phyloP scores from a whole-genome alignment of 2,329 filamentous ascomycete species.

The Coniochaeta ligniaria region DNA sequence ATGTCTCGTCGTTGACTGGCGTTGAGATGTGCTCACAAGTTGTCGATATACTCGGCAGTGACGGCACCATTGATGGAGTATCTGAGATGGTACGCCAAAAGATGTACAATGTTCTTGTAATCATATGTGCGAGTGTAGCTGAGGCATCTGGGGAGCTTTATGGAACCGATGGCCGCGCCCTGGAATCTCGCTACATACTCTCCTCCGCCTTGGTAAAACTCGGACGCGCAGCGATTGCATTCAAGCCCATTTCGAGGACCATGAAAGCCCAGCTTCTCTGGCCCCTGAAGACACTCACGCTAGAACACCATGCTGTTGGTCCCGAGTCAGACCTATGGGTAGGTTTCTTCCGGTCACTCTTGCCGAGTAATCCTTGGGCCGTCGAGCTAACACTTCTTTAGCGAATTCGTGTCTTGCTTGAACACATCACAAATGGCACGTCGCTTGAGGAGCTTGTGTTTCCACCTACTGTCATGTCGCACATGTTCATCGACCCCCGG shows the following conservation, averaged over 20 bases:
- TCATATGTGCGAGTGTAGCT: constrained; percentile 14
- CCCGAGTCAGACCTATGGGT: constrained; percentile 16
- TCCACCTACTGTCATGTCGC: neutral
- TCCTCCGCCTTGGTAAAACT: constrained; percentile 17
- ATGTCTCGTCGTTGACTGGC: neutral
- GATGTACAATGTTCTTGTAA: constrained; percentile 16
- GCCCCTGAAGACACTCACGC: constrained; percentile 8
- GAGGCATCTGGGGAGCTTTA: constrained; percentile 9
- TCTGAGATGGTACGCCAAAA: constrained; percentile 15
- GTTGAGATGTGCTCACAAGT: neutral
- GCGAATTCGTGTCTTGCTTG: neutral
- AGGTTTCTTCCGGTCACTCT: neutral
- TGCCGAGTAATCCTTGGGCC: neutral
- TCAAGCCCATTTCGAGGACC: constrained; percentile 17
- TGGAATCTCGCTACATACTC: constrained; percentile 8
- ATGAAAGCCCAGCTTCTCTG: constrained; percentile 15
- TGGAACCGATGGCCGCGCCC: constrained; percentile 9
- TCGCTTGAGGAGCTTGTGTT: neutral
- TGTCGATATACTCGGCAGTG: neutral
- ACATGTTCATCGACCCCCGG: neutral
- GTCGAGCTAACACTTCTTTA: neutral
- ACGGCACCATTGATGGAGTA: constrained; percentile 20
- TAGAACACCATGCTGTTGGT: constrained; percentile 10
- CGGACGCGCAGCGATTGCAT: constrained; percentile 11
- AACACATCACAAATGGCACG: neutral